Base-by-base conservation (phyloP, 2,329 filamentous ascomycete species). In the Eutypella sp. region DNA sequence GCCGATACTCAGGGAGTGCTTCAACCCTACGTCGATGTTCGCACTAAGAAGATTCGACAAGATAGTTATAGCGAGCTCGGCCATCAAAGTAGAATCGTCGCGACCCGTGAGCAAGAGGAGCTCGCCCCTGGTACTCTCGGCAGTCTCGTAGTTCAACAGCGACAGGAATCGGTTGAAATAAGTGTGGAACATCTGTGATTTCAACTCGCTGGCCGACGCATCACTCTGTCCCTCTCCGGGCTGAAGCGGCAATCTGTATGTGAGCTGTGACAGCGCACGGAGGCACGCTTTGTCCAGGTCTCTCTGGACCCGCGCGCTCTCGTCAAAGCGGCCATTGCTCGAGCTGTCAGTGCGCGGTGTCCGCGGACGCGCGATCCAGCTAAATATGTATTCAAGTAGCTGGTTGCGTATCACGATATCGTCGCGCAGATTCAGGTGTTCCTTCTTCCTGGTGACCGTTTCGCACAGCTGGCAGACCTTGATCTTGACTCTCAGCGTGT, bases 141-240 rank as follows among this genome's bases (percentile, higher is more conserved):
- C 56, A 0, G 72, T 63, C 45, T 84, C 80, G 41, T 79, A 71
- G 49, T 83, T 83, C 23, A 87, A 68, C 4, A 87, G 67, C 1
- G 81, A 84, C 18, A 87, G 67, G 56, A 87, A 86, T 7, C 81
- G 73, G 50, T 84, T 85, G 65, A 87, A 86, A 60, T 87, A 87
- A 6, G 77, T 81, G 50, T 84, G 81, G 57, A 87, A 87, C 76
- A 86, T 82, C 56, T 85, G 79, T 1, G 80, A 83, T 58, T 86
- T 86, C 43, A 83, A 72, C 61, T 85, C 83, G 52, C 81, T 84
- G 44, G 79, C 81, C 38, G 81, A 79, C 2, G 79, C 81, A 63
- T 87, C 83, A 11, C 74, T 81, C 52, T 84, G 80, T 5, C 78
- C 79, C 43, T 86, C 82, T 2, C 75, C 75, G 2, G 82, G 81